Evolutionary conservation across 257 asterid genomes (phyloP), one percentile per base, ranked within the genome.

Genomic region (Nicotiana tomentosiformis): DNA sequence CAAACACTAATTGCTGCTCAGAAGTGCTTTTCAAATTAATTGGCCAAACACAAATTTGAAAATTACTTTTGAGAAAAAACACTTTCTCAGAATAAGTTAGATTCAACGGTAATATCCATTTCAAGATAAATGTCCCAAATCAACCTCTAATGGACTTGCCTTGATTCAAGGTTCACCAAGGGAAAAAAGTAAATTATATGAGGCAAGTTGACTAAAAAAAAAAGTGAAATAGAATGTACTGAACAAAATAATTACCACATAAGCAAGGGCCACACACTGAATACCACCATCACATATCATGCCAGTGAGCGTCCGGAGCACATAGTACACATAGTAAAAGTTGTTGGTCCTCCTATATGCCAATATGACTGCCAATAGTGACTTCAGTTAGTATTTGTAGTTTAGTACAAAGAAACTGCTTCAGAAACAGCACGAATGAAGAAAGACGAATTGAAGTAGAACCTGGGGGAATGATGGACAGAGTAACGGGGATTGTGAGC

Each of bases 281-380:
- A 85, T 74, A 29, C 93, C 91, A 32, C 94, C 96, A 43, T 89
- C 92, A 1, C 87, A 78, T 9, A 88, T 90, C 87, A 89, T 88
- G 83, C 89, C 79, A 7, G 94, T 88, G 23, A 92, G 18, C 56
- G 88, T 90, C 87, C 89, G 85, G 16, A 89, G 65, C 35, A 58
- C 93, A 55, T 90, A 92, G 89, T 84, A 90, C 0, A 85, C 86
- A 82, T 87, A 91, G 77, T 87, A 92, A 85, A 84, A 88, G 60
- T 84, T 84, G 5, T 88, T 85, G 10, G 92, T 88, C 86, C 91
- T 88, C 77, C 77, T 86, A 49, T 85, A 81, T 5, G 91, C 85
- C 87, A 92, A 84, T 81, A 92, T 87, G 15, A 49, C 62, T 49
- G 43, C n/a, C 26, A 49, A 74, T 46, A 15, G 62, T 74, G 62